A percentile compares a stretch with the other conserved stretches of the same genome.
Conservation (phyloP, 768 basidiomycete genomes). For the Boletus bicolor region DNA sequence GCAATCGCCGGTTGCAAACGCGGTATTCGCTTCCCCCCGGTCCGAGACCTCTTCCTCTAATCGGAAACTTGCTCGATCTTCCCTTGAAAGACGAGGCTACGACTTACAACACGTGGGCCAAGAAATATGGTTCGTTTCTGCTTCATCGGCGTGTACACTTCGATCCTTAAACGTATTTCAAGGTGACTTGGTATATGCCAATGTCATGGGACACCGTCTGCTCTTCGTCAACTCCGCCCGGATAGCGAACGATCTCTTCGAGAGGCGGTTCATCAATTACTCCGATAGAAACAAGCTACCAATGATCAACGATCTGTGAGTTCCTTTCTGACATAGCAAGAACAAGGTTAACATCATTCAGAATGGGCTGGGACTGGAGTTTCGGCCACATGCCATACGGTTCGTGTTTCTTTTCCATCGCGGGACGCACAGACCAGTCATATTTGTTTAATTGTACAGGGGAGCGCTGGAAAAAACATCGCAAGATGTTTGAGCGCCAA, state of each 20-base stretch:
- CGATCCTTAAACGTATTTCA: background rate
- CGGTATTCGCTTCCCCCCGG: conserved; percentile 50
- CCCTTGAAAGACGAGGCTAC: conserved; percentile 37
- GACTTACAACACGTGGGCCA: conserved; percentile 43
- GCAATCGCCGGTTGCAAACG: conserved; percentile 10
- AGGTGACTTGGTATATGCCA: conserved; percentile 55
- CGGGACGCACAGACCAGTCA: background rate
- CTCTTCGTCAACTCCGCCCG: conserved; percentile 48
- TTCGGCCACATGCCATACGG: conserved; percentile 56
- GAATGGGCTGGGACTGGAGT: conserved; percentile 48
- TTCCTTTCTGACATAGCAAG: background rate
- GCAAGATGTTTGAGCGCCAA: conserved; percentile 50
- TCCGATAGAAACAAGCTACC: conserved; percentile 47
- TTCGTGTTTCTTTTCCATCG: conserved; percentile 12
- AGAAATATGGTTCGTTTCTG: conserved; percentile 32
- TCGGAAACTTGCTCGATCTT: conserved; percentile 53
- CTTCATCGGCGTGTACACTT: background rate
- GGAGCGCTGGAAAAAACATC: conserved; percentile 50
- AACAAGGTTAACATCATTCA: conserved; percentile 23
- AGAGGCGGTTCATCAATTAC: conserved; percentile 53
- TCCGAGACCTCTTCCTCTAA: conserved; percentile 47
- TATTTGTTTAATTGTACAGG: conserved; percentile 30
- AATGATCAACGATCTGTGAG: conserved; percentile 52
- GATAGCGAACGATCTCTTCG: conserved; percentile 51
- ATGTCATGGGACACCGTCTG: conserved; percentile 46